Base-by-base conservation (phyloP, 139 green algal genomes). In the Chlamydomonas sp. region DNA sequence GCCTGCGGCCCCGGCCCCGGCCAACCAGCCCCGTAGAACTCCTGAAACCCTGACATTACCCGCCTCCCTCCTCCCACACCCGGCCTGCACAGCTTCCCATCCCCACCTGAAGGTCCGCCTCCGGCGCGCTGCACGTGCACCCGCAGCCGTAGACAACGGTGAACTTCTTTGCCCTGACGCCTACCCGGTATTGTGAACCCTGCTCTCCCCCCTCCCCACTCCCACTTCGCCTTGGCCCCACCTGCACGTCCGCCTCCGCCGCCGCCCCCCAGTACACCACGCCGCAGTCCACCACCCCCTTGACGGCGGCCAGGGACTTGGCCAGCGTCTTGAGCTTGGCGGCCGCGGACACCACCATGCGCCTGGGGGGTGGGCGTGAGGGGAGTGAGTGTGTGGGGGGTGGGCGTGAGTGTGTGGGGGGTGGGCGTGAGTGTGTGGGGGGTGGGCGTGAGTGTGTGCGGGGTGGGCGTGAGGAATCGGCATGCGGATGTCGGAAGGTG, bases 261-360 rank as follows among this genome's bases (percentile, higher is more conserved):
- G 85, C 79, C 4, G 85, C 80, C 0, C 96, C 97, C 97, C 97
- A 99, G 89, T 97, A 97, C 18, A 97, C 94, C 2, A 99, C 90
- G 5, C 90, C 90, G 5, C 3, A 20, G 6, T 71, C 89, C 58
- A 87, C 85, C 63, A 83, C 60, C 4, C 68, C 88, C 78, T 94
- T 95, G 49, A 96, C 83, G 4, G 77, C 66, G 10, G 61, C 17
- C 49, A 85, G 72, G 0, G 95, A 73, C 76, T 91, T 85, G 14
- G 91, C 78, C 84, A 98, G 82, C 14, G 94, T 91, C 77, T 91
- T 80, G 1, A 98, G 86, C 92, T 98, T 98, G 58, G 86, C 87
- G 63, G 62, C 85, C 10, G 64, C 31, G 57, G 49, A 78, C 63
- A 83, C 63, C 0, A 88, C 5, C 14, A 83, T 0, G 9, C 83